These are phyloP conservation scores for Pyrus bretschneideri DNA, from an alignment of 306 rosid species.

Conservation along the genomic window DNA sequence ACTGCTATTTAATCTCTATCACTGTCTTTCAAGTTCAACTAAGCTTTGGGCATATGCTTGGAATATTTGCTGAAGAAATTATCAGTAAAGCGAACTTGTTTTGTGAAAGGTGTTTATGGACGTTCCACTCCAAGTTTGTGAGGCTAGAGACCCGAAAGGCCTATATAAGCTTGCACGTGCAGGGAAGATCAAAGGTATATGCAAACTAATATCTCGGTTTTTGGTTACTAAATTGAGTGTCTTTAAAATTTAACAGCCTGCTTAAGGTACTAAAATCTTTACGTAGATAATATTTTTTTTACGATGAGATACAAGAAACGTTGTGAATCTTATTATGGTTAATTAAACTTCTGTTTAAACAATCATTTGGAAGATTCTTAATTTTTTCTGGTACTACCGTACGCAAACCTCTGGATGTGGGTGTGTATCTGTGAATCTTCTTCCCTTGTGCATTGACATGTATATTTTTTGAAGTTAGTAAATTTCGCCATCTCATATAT, in stretches of 20 bases:
- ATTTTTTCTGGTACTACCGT: background rate
- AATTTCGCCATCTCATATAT: background rate
- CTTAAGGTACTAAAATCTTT: background rate
- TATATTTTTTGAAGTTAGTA: background rate
- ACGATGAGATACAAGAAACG: background rate
- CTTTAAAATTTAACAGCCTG: background rate
- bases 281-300: background rate
- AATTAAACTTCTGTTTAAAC: background rate
- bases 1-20: background rate
- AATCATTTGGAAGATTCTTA: background rate
- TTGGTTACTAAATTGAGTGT: background rate
- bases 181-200: constrained; percentile 62
- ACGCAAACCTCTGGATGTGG: background rate
- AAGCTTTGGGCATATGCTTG: background rate
- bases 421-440: background rate
- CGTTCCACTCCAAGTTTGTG: constrained; percentile 79
- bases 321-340: background rate
- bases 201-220: background rate
- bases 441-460: background rate
- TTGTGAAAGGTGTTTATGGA: constrained; percentile 79
- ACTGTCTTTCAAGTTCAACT: background rate
- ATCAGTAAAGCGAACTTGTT: constrained; percentile 3
- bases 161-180: constrained; percentile 72
- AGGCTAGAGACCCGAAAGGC: constrained; percentile 82
- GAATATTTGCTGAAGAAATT: background rate